Base-by-base conservation (phyloP, 306 rosid genomes). In the barrel medic (Medicago truncatula) region DNA sequence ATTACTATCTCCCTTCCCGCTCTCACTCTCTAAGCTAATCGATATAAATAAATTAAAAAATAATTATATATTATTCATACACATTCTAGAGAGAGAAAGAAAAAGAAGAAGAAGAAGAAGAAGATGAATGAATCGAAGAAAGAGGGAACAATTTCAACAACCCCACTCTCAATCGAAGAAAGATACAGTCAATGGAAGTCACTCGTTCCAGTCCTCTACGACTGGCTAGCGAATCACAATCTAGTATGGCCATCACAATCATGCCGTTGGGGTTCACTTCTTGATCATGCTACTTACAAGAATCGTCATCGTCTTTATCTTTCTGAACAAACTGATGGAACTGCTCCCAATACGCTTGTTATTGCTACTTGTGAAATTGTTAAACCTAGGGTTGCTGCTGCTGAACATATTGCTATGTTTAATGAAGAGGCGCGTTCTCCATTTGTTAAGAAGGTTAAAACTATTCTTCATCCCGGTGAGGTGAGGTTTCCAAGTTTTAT, bases 401-500 rank as follows among this genome's bases (percentile, higher is more conserved):
- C 97, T 0, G 97, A 94, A 77, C 96, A 94, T 80, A 94, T 94
- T 9, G 81, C 92, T 12, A 86, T 92, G 98, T 96, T 96, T 83
- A 92, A 96, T 70, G 99, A 96, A 66, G 99, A 96, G 74, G 88
- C 99, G 0, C 93, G 96, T 21, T 96, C 99, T 5, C 99, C 98
- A 15, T 96, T 92, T 85, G 96, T 96, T 0, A 92, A 90, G 85
- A 96, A 96, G 90, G 81, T 70, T 87, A 96, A 96, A 68, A 92
- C 99, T 43, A 90, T 96, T 66, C 86, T 96, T 41, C 99, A 96
- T 79, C 99, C 99, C 36, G 99, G 99, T 61, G 99, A 96, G 98
- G 99, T 90, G 0, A 28, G 31, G 31, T 28, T 28, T 28, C 0
- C 0, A 0, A 28, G 3, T 28, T 28, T 28, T 28, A 3, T 28